Evolutionary conservation across 75 land plant genomes (phyloP).

Genomic region (Chamaecyparis obtusa): DNA sequence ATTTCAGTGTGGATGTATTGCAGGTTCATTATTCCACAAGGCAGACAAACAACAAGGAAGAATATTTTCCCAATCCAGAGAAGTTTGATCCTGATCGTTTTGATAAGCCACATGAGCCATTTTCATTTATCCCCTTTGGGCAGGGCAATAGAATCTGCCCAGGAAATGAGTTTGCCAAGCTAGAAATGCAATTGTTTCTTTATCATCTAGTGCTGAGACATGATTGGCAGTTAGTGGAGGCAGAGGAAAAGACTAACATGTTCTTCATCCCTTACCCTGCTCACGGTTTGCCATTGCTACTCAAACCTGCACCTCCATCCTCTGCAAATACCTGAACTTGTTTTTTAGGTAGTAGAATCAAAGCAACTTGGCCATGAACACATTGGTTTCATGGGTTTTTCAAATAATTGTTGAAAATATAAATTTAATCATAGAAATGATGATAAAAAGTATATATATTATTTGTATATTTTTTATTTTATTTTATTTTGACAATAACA

Average conservation of each 20-base stretch:
- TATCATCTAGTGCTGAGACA: conserved; percentile 23
- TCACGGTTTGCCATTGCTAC: conserved; percentile 2
- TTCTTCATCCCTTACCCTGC: background rate
- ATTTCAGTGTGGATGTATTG: background rate
- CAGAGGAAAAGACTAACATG: background rate
- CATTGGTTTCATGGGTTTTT: too few relatives aligned
- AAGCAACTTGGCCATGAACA: too few relatives aligned
- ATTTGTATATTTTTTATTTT: too few relatives aligned
- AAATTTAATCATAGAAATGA: too few relatives aligned
- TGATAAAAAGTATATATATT: too few relatives aligned
- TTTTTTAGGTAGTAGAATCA: too few relatives aligned
- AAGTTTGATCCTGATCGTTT: conserved; percentile 29
- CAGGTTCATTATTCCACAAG: conserved; percentile 24
- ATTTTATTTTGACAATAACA: too few relatives aligned
- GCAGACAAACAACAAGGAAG: background rate
- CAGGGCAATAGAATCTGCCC: too few relatives aligned
- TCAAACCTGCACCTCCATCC: background rate
- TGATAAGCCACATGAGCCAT: background rate
- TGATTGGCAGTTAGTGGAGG: conserved; percentile 15
- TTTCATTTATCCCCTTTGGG: too few relatives aligned
- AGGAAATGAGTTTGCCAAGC: conserved; percentile 6
- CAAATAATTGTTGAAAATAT: too few relatives aligned
- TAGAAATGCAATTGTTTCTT: conserved; percentile 22
- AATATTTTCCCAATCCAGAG: conserved; percentile 14
- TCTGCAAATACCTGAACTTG: too few relatives aligned